Evolutionary conservation across 2,329 filamentous ascomycete genomes (phyloP).

Genomic region (Orbilia javanica): DNA sequence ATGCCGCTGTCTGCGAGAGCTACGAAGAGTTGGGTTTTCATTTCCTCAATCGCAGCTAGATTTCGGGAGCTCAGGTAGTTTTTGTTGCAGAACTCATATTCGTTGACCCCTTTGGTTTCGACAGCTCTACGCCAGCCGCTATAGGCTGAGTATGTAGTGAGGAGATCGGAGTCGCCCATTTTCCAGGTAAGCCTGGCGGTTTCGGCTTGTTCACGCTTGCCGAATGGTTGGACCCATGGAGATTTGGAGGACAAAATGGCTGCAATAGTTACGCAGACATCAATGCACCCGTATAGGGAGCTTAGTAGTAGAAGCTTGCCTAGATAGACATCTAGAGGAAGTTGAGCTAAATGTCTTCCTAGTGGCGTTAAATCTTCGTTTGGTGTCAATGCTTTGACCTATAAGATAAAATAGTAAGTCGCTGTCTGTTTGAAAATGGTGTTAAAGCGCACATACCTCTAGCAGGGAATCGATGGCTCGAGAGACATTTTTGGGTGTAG

Average conservation of each 20-base stretch:
- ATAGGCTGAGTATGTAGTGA: constrained; percentile 96
- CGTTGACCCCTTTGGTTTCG: constrained; percentile 75
- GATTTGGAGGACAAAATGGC: constrained; percentile 95
- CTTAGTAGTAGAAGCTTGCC: constrained; percentile 92
- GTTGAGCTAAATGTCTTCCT: constrained; percentile 84
- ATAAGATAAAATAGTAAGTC: constrained; percentile 18
- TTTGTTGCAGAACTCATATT: constrained; percentile 92
- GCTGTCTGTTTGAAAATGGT: background rate
- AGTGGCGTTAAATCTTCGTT: constrained; percentile 87
- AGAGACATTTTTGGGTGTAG: constrained; percentile 90
- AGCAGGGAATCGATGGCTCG: constrained; percentile 92
- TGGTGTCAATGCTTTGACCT: constrained; percentile 75
- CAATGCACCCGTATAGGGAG: constrained; percentile 87
- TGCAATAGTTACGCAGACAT: constrained; percentile 90
- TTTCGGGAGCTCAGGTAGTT: constrained; percentile 93
- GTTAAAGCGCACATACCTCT: constrained; percentile 72
- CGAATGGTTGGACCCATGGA: constrained; percentile 88
- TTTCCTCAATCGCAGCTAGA: constrained; percentile 89
- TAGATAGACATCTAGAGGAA: constrained; percentile 93
- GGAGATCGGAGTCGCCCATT: constrained; percentile 86
- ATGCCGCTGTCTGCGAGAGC: constrained; percentile 89
- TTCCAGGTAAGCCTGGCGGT: constrained; percentile 82
- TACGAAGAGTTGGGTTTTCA: constrained; percentile 90
- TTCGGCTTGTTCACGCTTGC: constrained; percentile 84
- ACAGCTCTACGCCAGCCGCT: constrained; percentile 87